Evolutionary conservation across 2,329 filamentous ascomycete species (phyloP), one percentile per base, ranked within the genome.

Genomic region (Scedosporium minutisporum): DNA sequence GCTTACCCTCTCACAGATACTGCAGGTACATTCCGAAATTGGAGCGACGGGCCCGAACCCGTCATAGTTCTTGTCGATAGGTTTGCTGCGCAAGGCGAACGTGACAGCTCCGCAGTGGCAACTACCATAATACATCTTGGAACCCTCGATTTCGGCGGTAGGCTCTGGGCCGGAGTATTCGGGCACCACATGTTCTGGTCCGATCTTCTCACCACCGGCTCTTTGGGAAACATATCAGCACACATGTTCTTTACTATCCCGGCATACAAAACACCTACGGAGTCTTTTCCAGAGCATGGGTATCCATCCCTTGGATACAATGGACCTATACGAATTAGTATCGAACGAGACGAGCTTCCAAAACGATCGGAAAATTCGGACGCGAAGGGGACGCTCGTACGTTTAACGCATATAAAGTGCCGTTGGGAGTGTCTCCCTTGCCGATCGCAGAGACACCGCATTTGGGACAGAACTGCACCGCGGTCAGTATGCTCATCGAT

Each of bases 21-120:
- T 82, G 73, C 81, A 83, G 68, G 81, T 79, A 71, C 81, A 83
- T 29, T 29, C 29, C 2, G 42, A 18, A 16, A 61, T 21, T 6
- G 42, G 25, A 23, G 51, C 25, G 10, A 33, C 23, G 3, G 27
- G 27, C 12, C 48, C 48, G n/a, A 29, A 12, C 6, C 72, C 72
- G 3, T 69, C 62, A 29, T 65, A 73, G 10, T 68, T 75, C 67
- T 70, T 73, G 67, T 78, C 73, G 9, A 83, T 67, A 1, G 78
- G 74, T 65, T 76, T 75, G 63, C 72, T 72, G 60, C 72, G 74
- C 42, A 82, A 48, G 1, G 78, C 77, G 1, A 81, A 62, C 16
- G 71, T 76, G 25, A 83, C 72, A 21, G 75, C 76, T 29, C 81
- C 81, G 68, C 81, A 84, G 69, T 83, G 81, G 68, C 81, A 84